phyloP scores from a whole-genome alignment of 305 asterid genomes.

The Fraxinus angustifolia region DNA sequence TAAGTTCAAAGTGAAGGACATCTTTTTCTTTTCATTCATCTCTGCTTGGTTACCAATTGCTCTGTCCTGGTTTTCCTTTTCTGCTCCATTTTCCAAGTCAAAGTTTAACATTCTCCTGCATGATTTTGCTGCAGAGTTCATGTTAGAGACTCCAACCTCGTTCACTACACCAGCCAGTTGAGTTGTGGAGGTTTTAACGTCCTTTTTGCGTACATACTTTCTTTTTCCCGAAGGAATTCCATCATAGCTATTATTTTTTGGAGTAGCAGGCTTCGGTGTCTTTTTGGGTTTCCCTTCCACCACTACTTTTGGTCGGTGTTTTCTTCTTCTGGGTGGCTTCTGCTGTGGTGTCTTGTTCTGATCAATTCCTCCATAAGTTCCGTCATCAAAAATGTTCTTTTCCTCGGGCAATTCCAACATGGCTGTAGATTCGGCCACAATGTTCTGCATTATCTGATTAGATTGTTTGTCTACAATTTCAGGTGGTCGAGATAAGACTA shows the following conservation, averaged over 20 bases:
- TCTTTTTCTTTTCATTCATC: conserved; percentile 33
- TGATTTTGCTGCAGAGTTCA: conserved; percentile 38
- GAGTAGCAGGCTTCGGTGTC: conserved; percentile 48
- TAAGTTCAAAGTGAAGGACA: conserved; percentile 38
- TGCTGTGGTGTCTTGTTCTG: conserved; percentile 66
- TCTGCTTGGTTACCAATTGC: conserved; percentile 32
- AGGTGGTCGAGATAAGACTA: conserved; percentile 24
- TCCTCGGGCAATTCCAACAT: conserved; percentile 31
- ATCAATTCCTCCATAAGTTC: conserved; percentile 47
- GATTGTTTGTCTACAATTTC: conserved; percentile 32
- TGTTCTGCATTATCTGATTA: conserved; percentile 29
- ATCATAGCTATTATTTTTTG: conserved; percentile 26
- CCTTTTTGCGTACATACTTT: conserved; percentile 54
- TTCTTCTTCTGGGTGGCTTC: conserved; percentile 63
- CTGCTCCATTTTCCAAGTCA: conserved; percentile 37
- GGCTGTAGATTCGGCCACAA: conserved; percentile 29
- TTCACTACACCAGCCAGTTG: conserved; percentile 29
- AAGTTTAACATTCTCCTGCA: conserved; percentile 65
- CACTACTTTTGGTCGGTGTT: conserved; percentile 85
- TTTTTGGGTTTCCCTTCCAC: conserved; percentile 69
- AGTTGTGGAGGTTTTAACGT: conserved; percentile 36
- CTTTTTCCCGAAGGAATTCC: conserved; percentile 52
- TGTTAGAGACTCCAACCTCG: conserved; percentile 30
- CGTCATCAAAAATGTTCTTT: conserved; percentile 29
- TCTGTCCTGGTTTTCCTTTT: conserved; percentile 30